phyloP scores from a whole-genome alignment of 164 flowering plant species.

The Tinospora cordifolia region DNA sequence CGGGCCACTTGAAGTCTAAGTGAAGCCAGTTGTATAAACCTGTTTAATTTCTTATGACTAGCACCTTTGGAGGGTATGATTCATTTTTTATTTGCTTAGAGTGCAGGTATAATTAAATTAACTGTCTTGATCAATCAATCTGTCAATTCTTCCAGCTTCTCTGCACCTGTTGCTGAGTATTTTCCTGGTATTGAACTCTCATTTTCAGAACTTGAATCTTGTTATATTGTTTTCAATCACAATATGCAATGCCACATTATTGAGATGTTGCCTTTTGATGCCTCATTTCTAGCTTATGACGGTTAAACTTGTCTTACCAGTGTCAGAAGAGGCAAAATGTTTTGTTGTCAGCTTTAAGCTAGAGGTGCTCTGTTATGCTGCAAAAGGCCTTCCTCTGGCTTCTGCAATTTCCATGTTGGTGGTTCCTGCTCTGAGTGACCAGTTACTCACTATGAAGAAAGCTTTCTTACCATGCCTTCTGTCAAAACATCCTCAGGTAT shows the following conservation, averaged over 20 bases:
- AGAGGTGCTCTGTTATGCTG: slow-evolving; percentile 68
- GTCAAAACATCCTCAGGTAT: slow-evolving; percentile 56
- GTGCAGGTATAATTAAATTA: slow-evolving; percentile 70
- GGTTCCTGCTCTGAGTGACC: slow-evolving; percentile 68
- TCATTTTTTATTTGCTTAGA: slow-evolving; percentile 29
- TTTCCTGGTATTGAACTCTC: slow-evolving; percentile 52
- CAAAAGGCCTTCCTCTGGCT: slow-evolving; percentile 46
- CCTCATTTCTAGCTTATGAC: slow-evolving; percentile 4
- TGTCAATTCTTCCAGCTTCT: slow-evolving; percentile 25
- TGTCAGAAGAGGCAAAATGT: slow-evolving; percentile 47
- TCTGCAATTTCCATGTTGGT: slow-evolving; percentile 60
- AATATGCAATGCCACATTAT: neutral
- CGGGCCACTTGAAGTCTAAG: neutral
- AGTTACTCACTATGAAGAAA: slow-evolving; percentile 49
- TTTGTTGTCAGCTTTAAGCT: slow-evolving; percentile 46
- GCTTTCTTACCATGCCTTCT: slow-evolving; percentile 41
- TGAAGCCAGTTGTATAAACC: neutral
- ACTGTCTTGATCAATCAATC: slow-evolving; percentile 51
- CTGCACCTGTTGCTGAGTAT: slow-evolving; percentile 67
- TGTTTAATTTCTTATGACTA: neutral
- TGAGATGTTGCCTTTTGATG: neutral
- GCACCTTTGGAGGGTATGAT: neutral
- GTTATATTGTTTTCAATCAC: neutral
- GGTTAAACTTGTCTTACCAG: slow-evolving; percentile 31
- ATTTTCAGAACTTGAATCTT: slow-evolving; percentile 4